Percentiles rank a stretch among this genome's conserved stretches.
These are phyloP conservation scores for Aaosphaeria arxii DNA, from an alignment of 2,329 filamentous ascomycete species.

Conservation along the genomic window DNA sequence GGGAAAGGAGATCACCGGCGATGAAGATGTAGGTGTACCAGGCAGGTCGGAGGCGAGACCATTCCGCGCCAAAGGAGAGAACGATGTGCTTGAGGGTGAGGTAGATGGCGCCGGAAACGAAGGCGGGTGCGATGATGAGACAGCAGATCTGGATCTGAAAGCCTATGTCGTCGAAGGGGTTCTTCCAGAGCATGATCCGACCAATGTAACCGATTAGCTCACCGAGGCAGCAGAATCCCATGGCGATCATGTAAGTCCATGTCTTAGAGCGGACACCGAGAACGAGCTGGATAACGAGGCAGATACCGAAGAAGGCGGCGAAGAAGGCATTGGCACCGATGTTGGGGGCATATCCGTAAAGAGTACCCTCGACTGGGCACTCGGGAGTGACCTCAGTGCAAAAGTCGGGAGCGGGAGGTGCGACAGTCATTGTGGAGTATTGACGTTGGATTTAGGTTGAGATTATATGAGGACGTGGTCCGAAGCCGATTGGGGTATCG, in stretches of 20 bases:
- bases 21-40: constrained; percentile 61
- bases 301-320: constrained; percentile 49
- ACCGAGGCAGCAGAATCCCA: constrained; percentile 48
- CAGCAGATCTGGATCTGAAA: constrained; percentile 57
- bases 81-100: constrained; percentile 57
- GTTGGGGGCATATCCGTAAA: constrained; percentile 54
- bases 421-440: background rate
- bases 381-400: background rate
- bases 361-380: constrained; percentile 47
- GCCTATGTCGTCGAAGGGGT: constrained; percentile 48
- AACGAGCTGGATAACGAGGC: constrained; percentile 47
- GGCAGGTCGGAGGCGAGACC: constrained; percentile 25
- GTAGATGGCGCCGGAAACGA: constrained; percentile 55
- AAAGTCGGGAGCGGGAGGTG: background rate
- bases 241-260: constrained; percentile 54
- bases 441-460: background rate
- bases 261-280: constrained; percentile 52
- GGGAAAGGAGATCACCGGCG: constrained; percentile 55
- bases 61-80: constrained; percentile 48
- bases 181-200: constrained; percentile 51
- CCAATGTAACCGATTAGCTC: constrained; percentile 57
- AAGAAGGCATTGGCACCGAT: constrained; percentile 54
- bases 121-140: constrained; percentile 57
- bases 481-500: background rate
- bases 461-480: background rate